These are phyloP conservation scores for Russula emetica DNA, from an alignment of 768 basidiomycete genomes.

Conservation along the genomic window DNA sequence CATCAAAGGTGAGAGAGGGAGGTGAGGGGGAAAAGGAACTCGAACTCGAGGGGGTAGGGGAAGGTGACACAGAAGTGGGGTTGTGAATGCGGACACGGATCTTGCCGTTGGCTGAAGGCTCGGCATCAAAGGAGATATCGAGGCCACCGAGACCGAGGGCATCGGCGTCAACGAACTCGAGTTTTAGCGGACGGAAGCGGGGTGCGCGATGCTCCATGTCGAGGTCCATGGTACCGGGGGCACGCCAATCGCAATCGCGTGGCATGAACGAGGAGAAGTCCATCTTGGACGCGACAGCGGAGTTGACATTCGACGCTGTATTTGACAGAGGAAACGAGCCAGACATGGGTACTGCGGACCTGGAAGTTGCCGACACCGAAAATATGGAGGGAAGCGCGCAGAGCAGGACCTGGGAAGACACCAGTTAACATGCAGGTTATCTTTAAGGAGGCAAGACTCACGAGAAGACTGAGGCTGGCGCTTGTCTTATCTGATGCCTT, in stretches of 20 bases:
- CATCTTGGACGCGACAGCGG: constrained; percentile 32
- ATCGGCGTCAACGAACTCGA: constrained; percentile 55
- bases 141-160: constrained; percentile 52
- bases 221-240: constrained; percentile 45
- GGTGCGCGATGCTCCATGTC: constrained; percentile 41
- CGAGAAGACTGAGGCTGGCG: constrained; percentile 69
- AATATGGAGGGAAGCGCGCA: constrained; percentile 74
- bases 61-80: constrained; percentile 37
- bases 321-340: constrained; percentile 51
- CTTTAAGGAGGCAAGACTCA: constrained; percentile 36
- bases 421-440: constrained; percentile 25
- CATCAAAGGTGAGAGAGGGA: constrained; percentile 26
- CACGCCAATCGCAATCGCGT: constrained; percentile 35
- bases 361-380: constrained; percentile 52
- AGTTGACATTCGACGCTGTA: constrained; percentile 31
- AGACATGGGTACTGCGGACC: constrained; percentile 46
- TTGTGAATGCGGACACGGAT: constrained; percentile 72
- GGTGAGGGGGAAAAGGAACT: constrained; percentile 37
- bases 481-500: constrained; percentile 42
- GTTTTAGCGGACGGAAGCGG: constrained; percentile 40
- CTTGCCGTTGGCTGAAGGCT: constrained; percentile 59
- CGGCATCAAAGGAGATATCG: constrained; percentile 70
- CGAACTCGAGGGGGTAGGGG: constrained; percentile 39
- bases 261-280: constrained; percentile 34
- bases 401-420: constrained; percentile 56